phyloP scores from a whole-genome alignment of 495 filamentous ascomycete species.

The Elaphomyces granulatus region DNA sequence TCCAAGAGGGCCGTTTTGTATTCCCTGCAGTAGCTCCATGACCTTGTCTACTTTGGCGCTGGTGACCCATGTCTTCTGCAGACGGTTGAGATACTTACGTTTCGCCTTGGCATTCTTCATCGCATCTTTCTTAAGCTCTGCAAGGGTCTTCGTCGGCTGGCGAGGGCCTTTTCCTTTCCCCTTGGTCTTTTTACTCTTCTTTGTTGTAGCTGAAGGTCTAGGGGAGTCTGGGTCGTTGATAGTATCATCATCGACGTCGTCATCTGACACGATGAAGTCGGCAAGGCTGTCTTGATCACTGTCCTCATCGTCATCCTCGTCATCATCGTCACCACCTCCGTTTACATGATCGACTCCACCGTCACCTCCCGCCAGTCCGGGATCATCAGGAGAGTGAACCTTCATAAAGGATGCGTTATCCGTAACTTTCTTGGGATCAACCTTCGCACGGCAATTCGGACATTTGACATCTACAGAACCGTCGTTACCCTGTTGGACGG shows the following conservation, averaged over 20 bases:
- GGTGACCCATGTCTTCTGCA: slow-evolving; percentile 50
- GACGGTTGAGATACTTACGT: slow-evolving; percentile 47
- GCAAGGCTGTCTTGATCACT: slow-evolving; percentile 35
- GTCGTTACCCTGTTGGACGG: slow-evolving; percentile 44
- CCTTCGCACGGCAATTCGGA: slow-evolving; percentile 54
- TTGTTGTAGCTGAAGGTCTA: slow-evolving; percentile 10
- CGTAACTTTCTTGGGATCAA: slow-evolving; percentile 55
- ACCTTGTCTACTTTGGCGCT: slow-evolving; percentile 71
- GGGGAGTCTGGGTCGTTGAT: slow-evolving; percentile 13
- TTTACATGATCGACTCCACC: slow-evolving; percentile 29
- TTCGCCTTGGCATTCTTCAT: slow-evolving; percentile 46
- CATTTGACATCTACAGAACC: slow-evolving; percentile 44
- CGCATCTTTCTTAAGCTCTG: slow-evolving; percentile 51
- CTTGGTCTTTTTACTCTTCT: slow-evolving; percentile 26
- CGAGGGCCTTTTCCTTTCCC: slow-evolving; percentile 27
- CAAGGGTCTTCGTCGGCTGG: slow-evolving; percentile 36
- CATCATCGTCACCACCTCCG: slow-evolving; percentile 25
- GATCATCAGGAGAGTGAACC: slow-evolving; percentile 45
- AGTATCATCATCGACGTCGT: slow-evolving; percentile 21
- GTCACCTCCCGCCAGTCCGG: slow-evolving; percentile 16
- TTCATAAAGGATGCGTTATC: slow-evolving; percentile 61
- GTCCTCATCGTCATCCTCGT: slow-evolving; percentile 24
- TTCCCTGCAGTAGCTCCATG: slow-evolving; percentile 47
- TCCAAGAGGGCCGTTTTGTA: slow-evolving; percentile 27
- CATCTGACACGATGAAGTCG: slow-evolving; percentile 45